Percentiles rank a stretch among this genome's conserved stretches.
phyloP scores from a whole-genome alignment of 257 asterid genomes.

The Cinchona pubescens region DNA sequence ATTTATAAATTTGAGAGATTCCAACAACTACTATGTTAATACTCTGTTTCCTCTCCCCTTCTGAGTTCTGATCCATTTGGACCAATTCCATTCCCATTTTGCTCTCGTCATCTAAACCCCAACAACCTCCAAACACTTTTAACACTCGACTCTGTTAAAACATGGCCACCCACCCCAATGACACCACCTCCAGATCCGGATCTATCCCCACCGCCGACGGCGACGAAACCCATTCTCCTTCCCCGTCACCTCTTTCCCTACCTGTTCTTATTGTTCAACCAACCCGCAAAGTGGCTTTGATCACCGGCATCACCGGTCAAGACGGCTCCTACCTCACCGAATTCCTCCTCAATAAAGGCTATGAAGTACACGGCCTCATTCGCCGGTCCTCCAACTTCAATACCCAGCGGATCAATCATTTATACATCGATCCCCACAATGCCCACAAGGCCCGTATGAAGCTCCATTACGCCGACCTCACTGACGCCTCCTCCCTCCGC shows the following conservation, averaged over 20 bases:
- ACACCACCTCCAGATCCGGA: slow-evolving; percentile 35
- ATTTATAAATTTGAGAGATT: too few species aligned
- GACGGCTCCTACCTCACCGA: slow-evolving; percentile 97
- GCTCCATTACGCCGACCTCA: slow-evolving; percentile 96
- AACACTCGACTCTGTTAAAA: not conserved
- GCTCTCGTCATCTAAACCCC: not conserved
- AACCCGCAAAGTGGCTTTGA: slow-evolving; percentile 66
- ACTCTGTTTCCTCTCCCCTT: too few species aligned
- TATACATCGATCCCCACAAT: slow-evolving; percentile 97
- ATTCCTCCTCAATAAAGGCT: slow-evolving; percentile 67
- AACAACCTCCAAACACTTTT: not conserved
- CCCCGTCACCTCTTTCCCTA: slow-evolving; percentile 8
- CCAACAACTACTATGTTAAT: too few species aligned
- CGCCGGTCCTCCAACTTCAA: slow-evolving; percentile 96
- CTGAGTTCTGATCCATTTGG: too few species aligned
- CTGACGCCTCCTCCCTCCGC: slow-evolving; percentile 97
- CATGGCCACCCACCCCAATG: slow-evolving; percentile 42
- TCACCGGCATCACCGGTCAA: slow-evolving; percentile 98
- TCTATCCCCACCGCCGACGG: slow-evolving; percentile 32
- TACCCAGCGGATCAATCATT: slow-evolving; percentile 93
- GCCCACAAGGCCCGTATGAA: slow-evolving; percentile 78
- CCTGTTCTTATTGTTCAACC: not conserved
- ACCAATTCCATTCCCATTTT: not conserved
- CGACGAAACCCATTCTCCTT: slow-evolving; percentile 7
- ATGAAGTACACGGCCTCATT: slow-evolving; percentile 93